Percentiles rank a stretch among this genome's conserved stretches.
phyloP scores from a whole-genome alignment of 202 grass and related monocot species.

The Bolboschoenoplectus hybrid region DNA sequence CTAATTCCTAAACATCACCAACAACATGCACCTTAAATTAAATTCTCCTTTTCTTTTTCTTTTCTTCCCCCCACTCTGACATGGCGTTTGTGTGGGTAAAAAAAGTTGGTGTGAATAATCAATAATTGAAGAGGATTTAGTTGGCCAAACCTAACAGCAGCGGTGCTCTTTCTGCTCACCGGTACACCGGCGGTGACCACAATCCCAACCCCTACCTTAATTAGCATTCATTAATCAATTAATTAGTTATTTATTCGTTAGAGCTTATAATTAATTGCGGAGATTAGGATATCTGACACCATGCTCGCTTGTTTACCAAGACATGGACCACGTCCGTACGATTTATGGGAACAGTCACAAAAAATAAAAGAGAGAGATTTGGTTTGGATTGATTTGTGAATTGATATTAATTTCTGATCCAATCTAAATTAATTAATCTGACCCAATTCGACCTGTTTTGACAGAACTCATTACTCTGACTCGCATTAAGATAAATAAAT shows the following conservation, averaged over 20 bases:
- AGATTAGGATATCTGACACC: not conserved
- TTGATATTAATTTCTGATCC: not conserved
- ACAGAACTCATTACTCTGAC: not conserved
- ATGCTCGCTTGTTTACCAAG: not conserved
- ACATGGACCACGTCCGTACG: conserved; percentile 21
- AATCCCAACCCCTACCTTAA: not conserved
- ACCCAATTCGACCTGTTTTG: not conserved
- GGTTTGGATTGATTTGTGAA: not conserved
- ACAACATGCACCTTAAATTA: not conserved
- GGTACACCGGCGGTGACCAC: not conserved
- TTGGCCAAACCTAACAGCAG: not conserved
- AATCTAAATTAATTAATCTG: not conserved
- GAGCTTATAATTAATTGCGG: not conserved
- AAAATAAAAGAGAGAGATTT: not conserved
- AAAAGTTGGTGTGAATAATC: conserved; percentile 2
- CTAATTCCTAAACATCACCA: not conserved
- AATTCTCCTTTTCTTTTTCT: not conserved
- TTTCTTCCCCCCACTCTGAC: not conserved
- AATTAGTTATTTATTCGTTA: not conserved
- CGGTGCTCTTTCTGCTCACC: not conserved
- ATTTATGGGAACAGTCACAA: not conserved
- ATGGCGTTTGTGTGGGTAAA: not conserved
- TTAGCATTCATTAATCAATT: too few species aligned
- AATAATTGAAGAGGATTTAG: not conserved
- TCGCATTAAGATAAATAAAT: too few species aligned